Evolutionary conservation across 805 yeast genomes (phyloP).

Genomic region (Sugiyamaella mastotermitis): DNA sequence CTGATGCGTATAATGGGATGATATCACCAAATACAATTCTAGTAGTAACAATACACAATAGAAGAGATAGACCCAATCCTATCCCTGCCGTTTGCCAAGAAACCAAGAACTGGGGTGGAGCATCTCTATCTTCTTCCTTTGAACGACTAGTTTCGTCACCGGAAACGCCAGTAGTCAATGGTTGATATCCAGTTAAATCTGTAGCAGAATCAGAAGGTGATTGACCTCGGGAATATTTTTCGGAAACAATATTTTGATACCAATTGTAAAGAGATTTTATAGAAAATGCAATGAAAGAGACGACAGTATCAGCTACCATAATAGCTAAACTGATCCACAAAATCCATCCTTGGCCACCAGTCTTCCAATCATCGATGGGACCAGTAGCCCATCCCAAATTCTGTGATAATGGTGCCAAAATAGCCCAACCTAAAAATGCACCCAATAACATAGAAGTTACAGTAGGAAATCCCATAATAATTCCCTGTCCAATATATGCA

Average conservation of each 20-base stretch:
- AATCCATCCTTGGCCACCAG: slow-evolving; percentile 96
- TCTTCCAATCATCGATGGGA: slow-evolving; percentile 83
- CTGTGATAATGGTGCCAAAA: slow-evolving; percentile 77
- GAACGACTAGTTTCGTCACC: neutral
- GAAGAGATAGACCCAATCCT: slow-evolving; percentile 62
- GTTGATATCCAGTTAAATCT: neutral
- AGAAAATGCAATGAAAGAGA: slow-evolving; percentile 65
- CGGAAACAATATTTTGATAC: neutral
- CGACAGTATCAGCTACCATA: slow-evolving; percentile 88
- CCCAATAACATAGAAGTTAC: slow-evolving; percentile 90
- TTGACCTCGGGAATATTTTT: too few relatives aligned
- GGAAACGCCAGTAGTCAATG: neutral
- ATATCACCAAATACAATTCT: slow-evolving; percentile 61
- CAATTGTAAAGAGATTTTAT: slow-evolving; percentile 33
- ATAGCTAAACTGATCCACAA: slow-evolving; percentile 89
- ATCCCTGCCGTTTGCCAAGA: slow-evolving; percentile 41
- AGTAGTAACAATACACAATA: slow-evolving; percentile 62
- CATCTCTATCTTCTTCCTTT: slow-evolving; percentile 16
- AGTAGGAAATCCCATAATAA: slow-evolving; percentile 92
- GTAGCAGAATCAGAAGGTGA: neutral
- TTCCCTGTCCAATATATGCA: slow-evolving; percentile 95
- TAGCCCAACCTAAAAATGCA: slow-evolving; percentile 84
- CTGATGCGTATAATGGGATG: slow-evolving; percentile 65
- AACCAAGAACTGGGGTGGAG: slow-evolving; percentile 44
- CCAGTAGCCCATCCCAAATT: slow-evolving; percentile 82